Conservation (phyloP, 805 yeast genomes). For the Kuraishia piskuri region DNA sequence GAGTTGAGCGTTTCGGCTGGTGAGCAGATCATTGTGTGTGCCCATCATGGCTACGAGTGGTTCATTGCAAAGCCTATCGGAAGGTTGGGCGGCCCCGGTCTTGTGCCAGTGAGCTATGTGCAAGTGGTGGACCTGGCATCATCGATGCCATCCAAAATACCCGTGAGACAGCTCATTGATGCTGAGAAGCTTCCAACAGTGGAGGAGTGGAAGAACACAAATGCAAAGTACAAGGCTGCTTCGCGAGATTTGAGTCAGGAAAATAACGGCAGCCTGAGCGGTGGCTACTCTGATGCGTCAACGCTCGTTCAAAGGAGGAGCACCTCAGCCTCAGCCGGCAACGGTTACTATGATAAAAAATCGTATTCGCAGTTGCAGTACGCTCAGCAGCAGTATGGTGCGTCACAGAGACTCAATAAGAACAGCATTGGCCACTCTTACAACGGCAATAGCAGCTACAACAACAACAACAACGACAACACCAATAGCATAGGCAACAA, state of each 20-base stretch:
- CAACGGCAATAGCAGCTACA: conserved; percentile 7
- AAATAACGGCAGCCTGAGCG: background rate
- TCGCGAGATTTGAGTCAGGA: conserved; percentile 27
- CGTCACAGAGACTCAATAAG: background rate
- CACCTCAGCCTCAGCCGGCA: background rate
- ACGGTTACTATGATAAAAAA: background rate
- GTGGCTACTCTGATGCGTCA: background rate
- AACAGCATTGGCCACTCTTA: background rate
- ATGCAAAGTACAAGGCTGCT: conserved; percentile 88
- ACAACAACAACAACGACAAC: conserved; percentile 3
- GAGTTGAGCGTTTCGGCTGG: conserved; percentile 81
- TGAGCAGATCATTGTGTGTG: conserved; percentile 86
- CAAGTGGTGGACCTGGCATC: conserved; percentile 73
- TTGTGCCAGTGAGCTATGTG: conserved; percentile 87
- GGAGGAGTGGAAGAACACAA: conserved; percentile 88
- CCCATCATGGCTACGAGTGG: conserved; percentile 96
- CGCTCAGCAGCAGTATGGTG: background rate
- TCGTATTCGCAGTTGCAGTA: background rate
- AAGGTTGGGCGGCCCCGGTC: conserved; percentile 93
- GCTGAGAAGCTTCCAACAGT: conserved; percentile 78
- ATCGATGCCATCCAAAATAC: conserved; percentile 47
- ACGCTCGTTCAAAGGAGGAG: background rate
- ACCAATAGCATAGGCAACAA: conserved; percentile 8
- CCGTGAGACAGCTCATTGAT: conserved; percentile 38
- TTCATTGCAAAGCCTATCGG: conserved; percentile 95